Evolutionary conservation across 805 yeast genomes (phyloP).

Genomic region (Yarrowia divulgata): DNA sequence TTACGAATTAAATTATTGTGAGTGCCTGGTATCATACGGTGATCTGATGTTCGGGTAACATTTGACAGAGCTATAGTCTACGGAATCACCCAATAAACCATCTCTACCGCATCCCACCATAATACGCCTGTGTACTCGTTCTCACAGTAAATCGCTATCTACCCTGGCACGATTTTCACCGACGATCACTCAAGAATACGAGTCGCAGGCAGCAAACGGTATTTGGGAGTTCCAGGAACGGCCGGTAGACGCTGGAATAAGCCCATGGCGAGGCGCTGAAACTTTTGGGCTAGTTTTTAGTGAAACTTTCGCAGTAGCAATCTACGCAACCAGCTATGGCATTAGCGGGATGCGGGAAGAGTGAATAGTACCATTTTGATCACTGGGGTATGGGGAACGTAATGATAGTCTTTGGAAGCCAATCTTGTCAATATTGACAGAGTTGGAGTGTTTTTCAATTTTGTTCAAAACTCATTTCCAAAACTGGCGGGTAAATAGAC

Average conservation of each 20-base stretch:
- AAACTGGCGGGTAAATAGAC: background rate
- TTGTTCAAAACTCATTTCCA: no score
- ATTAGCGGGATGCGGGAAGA: background rate
- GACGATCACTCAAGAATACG: background rate
- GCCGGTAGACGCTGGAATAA: background rate
- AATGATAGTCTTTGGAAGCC: background rate
- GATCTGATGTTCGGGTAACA: no score
- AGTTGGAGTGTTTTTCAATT: background rate
- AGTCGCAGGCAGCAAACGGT: background rate
- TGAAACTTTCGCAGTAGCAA: background rate
- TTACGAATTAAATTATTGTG: no score
- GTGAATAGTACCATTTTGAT: background rate
- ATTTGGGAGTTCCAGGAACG: background rate
- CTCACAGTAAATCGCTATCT: background rate
- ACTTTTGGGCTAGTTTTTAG: background rate
- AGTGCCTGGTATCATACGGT: no score
- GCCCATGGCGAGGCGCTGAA: slow-evolving; percentile 5
- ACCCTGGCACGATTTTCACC: background rate
- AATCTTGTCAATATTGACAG: background rate
- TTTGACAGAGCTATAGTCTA: no score
- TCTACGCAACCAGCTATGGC: background rate
- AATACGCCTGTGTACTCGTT: no score
- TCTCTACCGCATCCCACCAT: no score
- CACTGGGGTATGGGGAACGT: background rate
- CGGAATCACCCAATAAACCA: no score